Evolutionary conservation across 208 protist species (phyloP).

Genomic region (Herpetomonas samuelpessoai): DNA sequence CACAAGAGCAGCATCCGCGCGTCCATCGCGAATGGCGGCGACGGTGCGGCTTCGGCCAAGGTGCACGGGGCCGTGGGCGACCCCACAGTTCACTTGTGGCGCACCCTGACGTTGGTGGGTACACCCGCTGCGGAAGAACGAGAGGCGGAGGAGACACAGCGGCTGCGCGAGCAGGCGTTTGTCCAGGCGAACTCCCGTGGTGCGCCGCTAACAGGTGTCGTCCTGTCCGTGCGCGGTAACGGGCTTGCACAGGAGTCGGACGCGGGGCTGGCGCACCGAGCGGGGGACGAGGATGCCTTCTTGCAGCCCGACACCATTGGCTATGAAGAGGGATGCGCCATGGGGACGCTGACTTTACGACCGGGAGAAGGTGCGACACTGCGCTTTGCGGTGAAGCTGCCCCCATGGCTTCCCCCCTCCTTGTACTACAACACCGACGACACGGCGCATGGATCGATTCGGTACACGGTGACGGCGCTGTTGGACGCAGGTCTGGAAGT

Average conservation of each 20-base stretch:
- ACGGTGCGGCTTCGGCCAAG: neutral
- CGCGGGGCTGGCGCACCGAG: neutral
- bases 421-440: constrained; percentile 18
- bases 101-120: constrained; percentile 7
- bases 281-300: neutral
- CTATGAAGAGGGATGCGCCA: neutral
- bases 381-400: constrained; percentile 22
- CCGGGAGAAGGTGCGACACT: constrained; percentile 15
- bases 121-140: neutral
- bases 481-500: neutral
- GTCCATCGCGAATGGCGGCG: neutral
- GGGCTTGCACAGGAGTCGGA: neutral
- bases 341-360: neutral
- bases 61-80: neutral
- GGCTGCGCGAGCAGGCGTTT: constrained; percentile 6
- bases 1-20: neutral
- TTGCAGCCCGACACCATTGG: neutral
- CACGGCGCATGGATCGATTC: constrained; percentile 9
- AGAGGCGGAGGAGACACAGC: neutral
- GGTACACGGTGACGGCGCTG: constrained; percentile 16
- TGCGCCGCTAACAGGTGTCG: constrained; percentile 15
- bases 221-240: constrained; percentile 13
- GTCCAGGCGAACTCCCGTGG: constrained; percentile 6
- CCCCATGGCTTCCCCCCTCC: constrained; percentile 39
- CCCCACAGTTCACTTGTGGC: neutral